Conservation (phyloP, 306 rosid species). For the Prunus mira region DNA sequence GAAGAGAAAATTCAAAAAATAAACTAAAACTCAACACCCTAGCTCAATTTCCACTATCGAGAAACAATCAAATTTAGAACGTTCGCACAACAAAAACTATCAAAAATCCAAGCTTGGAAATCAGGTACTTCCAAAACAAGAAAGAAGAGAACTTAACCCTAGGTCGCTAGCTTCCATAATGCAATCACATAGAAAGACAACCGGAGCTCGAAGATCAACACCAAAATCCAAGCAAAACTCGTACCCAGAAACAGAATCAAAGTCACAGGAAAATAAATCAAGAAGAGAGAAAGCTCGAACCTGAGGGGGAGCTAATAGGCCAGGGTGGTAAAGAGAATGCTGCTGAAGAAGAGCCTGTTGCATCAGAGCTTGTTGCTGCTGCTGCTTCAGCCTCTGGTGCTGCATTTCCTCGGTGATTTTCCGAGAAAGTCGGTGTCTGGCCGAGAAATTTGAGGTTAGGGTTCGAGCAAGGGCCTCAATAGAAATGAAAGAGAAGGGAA, state of each 20-base stretch:
- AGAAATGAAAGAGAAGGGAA: background rate
- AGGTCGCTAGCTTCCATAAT: constrained; percentile 9
- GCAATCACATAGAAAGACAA: background rate
- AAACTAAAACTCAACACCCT: background rate
- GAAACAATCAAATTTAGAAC: background rate
- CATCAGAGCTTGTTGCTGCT: constrained; percentile 96
- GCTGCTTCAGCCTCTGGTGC: constrained; percentile 93
- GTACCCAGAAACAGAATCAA: background rate
- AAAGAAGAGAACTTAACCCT: constrained; percentile 12
- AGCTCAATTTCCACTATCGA: background rate
- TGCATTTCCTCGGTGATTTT: constrained; percentile 64
- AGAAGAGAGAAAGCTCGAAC: constrained; percentile 33
- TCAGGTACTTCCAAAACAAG: background rate
- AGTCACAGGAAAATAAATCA: background rate
- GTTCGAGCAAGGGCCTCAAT: constrained; percentile 46
- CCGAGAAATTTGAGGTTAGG: constrained; percentile 57
- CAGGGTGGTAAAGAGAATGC: constrained; percentile 95
- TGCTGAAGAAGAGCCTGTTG: constrained; percentile 97
- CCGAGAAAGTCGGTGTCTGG: constrained; percentile 20
- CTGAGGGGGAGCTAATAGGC: constrained; percentile 97
- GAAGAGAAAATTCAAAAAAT: background rate
- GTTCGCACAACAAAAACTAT: background rate
- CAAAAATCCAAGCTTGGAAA: background rate
- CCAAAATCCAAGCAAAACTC: background rate
- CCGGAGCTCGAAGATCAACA: background rate